Conservation (phyloP, 768 basidiomycete species). For the Lepiota venenata region DNA sequence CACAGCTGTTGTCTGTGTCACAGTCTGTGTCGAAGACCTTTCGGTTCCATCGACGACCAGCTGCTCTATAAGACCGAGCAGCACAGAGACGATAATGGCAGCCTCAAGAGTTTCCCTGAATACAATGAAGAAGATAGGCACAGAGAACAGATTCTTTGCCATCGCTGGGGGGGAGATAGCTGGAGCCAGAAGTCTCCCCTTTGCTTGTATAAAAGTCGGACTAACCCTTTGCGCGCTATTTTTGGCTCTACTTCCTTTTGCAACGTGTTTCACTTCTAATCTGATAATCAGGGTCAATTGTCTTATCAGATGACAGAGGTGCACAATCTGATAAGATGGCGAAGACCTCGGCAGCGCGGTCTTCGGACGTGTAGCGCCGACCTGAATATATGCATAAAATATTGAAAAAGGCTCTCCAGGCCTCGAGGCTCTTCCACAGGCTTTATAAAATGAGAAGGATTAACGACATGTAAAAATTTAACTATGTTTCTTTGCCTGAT, state of each 20-base stretch:
- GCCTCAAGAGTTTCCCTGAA: conserved; percentile 95
- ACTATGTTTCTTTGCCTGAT: too few relatives aligned
- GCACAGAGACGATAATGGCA: conserved; percentile 87
- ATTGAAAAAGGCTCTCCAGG: background rate
- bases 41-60: conserved; percentile 47
- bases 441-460: too few relatives aligned
- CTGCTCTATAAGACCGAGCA: conserved; percentile 90
- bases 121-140: conserved; percentile 95
- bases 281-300: background rate
- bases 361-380: too few relatives aligned
- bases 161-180: conserved; percentile 32
- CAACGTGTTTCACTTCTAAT: conserved; percentile 1
- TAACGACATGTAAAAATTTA: too few relatives aligned
- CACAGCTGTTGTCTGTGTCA: conserved; percentile 9
- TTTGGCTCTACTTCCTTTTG: background rate
- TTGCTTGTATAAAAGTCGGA: conserved; percentile 1
- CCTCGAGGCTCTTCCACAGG: background rate
- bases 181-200: background rate
- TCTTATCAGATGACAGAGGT: conserved; percentile 21
- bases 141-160: conserved; percentile 76
- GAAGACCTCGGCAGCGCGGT: background rate
- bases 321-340: conserved; percentile 7
- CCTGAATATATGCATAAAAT: background rate
- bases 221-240: background rate
- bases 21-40: conserved; percentile 10